Percentiles rank a stretch among this genome's conserved stretches.
These are phyloP conservation scores for Axilococcus clingmanii DNA, from an alignment of 139 green algal species.

Conservation along the genomic window DNA sequence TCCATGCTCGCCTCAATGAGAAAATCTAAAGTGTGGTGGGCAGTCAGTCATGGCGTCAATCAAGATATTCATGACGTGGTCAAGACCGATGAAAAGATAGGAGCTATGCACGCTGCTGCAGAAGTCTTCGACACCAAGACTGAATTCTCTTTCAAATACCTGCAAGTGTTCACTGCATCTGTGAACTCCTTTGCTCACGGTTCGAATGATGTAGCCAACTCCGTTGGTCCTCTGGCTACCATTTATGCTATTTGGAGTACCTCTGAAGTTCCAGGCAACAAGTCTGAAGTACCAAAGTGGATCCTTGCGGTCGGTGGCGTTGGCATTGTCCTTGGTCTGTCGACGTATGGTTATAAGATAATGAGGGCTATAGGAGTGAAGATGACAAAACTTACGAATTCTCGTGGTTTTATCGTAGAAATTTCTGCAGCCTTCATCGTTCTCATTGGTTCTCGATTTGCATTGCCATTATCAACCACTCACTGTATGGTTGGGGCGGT, in stretches of 20 bases:
- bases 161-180: constrained; percentile 77
- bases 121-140: constrained; percentile 62
- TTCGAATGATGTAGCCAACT: constrained; percentile 73
- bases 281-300: constrained; percentile 39
- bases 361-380: constrained; percentile 41
- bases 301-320: constrained; percentile 53
- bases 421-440: constrained; percentile 41
- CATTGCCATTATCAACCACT: constrained; percentile 61
- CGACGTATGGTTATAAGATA: constrained; percentile 59
- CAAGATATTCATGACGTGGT: constrained; percentile 29
- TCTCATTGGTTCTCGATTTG: constrained; percentile 34
- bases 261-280: constrained; percentile 2
- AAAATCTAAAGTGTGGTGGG: constrained; percentile 14
- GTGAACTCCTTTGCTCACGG: constrained; percentile 76
- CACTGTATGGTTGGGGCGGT: constrained; percentile 45
- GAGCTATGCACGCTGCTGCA: constrained; percentile 40
- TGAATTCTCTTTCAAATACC: constrained; percentile 55
- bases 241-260: constrained; percentile 36
- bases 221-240: constrained; percentile 55
- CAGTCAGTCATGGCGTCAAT: neutral
- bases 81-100: constrained; percentile 18
- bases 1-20: constrained; percentile 3
- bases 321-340: constrained; percentile 66
- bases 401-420: constrained; percentile 53
- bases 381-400: constrained; percentile 40